phyloP scores from a whole-genome alignment of 2,329 filamentous ascomycete genomes.

The Colletotrichum eremochloae region DNA sequence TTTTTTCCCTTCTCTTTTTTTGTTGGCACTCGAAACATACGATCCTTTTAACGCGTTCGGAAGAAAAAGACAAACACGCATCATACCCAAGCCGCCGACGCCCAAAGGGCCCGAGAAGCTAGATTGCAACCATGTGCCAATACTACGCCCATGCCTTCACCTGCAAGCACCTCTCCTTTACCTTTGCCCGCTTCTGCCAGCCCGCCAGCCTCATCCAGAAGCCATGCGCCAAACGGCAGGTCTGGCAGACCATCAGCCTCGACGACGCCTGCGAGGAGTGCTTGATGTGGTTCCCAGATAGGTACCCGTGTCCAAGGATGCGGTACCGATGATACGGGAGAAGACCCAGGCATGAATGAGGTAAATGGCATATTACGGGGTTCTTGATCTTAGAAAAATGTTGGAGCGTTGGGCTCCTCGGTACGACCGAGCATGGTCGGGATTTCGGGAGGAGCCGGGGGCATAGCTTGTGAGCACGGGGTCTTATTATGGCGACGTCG shows the following conservation, averaged over 20 bases:
- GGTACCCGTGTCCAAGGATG: conserved; percentile 41
- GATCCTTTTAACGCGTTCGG: neutral
- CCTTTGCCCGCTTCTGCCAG: conserved; percentile 53
- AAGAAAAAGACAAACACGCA: neutral
- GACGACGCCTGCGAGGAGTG: conserved; percentile 54
- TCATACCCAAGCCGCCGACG: neutral
- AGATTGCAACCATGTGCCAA: conserved; percentile 50
- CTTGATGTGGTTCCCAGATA: conserved; percentile 48
- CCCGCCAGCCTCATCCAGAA: conserved; percentile 54
- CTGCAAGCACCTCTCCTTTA: conserved; percentile 52
- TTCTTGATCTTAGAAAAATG: neutral
- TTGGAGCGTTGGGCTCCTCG: neutral
- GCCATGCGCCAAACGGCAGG: conserved; percentile 49
- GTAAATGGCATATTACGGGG: no score
- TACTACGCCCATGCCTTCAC: conserved; percentile 55
- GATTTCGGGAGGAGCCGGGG: neutral
- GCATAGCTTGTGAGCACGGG: neutral
- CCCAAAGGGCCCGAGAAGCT: neutral
- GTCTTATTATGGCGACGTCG: neutral
- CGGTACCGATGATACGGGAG: conserved; percentile 24
- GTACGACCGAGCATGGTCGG: neutral
- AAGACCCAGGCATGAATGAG: neutral
- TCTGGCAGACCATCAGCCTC: conserved; percentile 55
- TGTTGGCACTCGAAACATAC: neutral
- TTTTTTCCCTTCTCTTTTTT: no score